Conservation (phyloP, 768 basidiomycete species). For the Mycena belliarum region DNA sequence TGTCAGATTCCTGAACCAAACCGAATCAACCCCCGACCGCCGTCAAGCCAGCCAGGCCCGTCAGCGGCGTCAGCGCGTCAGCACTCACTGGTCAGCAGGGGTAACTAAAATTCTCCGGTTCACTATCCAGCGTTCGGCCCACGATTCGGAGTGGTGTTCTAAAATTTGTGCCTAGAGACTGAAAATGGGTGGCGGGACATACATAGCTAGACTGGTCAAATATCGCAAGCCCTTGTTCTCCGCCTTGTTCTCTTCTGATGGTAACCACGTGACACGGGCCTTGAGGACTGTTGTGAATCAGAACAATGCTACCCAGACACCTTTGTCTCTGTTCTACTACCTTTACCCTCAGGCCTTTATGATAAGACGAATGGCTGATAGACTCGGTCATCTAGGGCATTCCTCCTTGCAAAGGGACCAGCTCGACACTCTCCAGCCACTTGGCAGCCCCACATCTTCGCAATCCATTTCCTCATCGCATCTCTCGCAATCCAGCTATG, state of each 20-base stretch:
- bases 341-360: slow-evolving; percentile 26
- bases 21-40: too few species aligned
- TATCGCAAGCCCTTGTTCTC: too few species aligned
- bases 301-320: slow-evolving; percentile 11
- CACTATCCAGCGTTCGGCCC: too few species aligned
- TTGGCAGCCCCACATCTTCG: slow-evolving; percentile 29
- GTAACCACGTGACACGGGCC: background rate
- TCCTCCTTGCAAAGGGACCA: slow-evolving; percentile 7
- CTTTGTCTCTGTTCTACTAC: slow-evolving; percentile 10
- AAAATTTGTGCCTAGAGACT: too few species aligned
- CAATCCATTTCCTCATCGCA: slow-evolving; percentile 30
- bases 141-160: too few species aligned
- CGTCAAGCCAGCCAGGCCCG: too few species aligned
- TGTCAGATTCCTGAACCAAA: too few species aligned
- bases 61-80: too few species aligned
- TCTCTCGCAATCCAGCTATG: slow-evolving; percentile 37
- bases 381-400: slow-evolving; percentile 43
- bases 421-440: background rate
- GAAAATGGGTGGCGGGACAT: too few species aligned
- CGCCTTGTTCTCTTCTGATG: slow-evolving; percentile 11
- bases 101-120: too few species aligned
- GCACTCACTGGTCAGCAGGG: too few species aligned
- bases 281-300: background rate
- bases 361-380: slow-evolving; percentile 56
- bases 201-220: too few species aligned